These are phyloP conservation scores for Vigna hirtella DNA, from an alignment of 306 rosid genomes.

Conservation along the genomic window DNA sequence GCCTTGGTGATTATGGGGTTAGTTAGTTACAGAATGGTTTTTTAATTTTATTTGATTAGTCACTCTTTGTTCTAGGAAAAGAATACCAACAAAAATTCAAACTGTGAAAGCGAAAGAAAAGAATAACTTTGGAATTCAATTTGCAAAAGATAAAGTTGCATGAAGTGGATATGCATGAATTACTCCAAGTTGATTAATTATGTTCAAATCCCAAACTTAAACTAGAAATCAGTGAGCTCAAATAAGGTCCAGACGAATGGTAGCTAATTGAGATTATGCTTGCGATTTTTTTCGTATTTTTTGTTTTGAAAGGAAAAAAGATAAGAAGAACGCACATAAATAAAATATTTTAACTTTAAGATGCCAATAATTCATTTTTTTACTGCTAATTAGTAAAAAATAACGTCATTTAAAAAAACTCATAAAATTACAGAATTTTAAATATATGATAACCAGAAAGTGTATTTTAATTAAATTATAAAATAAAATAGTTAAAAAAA, in stretches of 20 bases:
- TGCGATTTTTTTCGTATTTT: neutral
- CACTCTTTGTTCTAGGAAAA: neutral
- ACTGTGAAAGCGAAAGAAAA: slow-evolving; percentile 30
- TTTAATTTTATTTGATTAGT: slow-evolving; percentile 10
- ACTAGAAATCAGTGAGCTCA: neutral
- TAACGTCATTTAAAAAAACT: neutral
- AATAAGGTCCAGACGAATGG: neutral
- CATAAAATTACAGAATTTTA: neutral
- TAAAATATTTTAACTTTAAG: neutral
- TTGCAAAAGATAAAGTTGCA: neutral
- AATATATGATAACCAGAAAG: neutral
- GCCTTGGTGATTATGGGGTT: neutral
- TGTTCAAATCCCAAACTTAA: neutral
- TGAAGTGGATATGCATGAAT: slow-evolving; percentile 30
- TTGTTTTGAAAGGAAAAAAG: neutral
- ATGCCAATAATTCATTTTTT: neutral
- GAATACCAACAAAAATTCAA: neutral
- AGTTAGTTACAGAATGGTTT: slow-evolving; percentile 18
- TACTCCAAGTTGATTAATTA: neutral
- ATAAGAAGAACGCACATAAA: neutral
- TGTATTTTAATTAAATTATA: too few relatives aligned
- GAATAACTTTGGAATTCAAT: slow-evolving; percentile 25
- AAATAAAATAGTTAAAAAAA: too few relatives aligned
- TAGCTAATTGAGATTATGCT: too few relatives aligned
- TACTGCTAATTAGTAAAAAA: too few relatives aligned